phyloP scores from a whole-genome alignment of 148 eudicot species.

The Rhododendron ovatum region DNA sequence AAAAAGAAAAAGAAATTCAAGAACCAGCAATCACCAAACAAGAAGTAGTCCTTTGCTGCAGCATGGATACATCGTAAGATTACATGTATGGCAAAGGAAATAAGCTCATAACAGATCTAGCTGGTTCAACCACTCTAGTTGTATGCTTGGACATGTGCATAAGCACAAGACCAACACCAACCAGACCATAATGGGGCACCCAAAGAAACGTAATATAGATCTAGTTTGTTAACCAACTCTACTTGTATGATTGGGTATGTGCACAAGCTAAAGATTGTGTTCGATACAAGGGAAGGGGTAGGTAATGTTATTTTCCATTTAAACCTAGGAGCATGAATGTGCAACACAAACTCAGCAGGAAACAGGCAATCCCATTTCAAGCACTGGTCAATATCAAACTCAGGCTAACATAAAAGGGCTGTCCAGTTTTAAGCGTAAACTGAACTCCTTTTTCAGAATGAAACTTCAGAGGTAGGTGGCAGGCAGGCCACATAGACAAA shows the following conservation, averaged over 20 bases:
- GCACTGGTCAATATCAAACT: background rate
- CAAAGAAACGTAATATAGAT: background rate
- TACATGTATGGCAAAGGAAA: background rate
- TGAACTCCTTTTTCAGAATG: background rate
- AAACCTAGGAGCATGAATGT: background rate
- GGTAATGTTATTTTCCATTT: background rate
- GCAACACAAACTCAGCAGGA: background rate
- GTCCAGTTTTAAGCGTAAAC: background rate
- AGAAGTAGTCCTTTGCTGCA: background rate
- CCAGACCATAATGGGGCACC: background rate
- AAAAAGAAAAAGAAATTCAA: background rate
- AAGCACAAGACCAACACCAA: background rate
- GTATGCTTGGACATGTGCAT: background rate
- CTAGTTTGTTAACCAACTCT: background rate
- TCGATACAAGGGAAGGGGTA: background rate
- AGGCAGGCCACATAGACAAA: background rate
- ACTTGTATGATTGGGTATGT: background rate
- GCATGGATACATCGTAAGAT: background rate
- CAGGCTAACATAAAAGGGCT: background rate
- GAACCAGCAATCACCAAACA: background rate
- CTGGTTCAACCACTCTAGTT: background rate
- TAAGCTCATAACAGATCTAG: background rate
- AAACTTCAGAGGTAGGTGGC: background rate
- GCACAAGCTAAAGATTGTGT: background rate
- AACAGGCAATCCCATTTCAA: constrained; percentile 5